A percentile compares a stretch with the other conserved stretches of the same genome.
These are phyloP conservation scores for Chaetomiaceae sp. DNA, from an alignment of 2,329 filamentous ascomycete genomes.

Conservation along the genomic window DNA sequence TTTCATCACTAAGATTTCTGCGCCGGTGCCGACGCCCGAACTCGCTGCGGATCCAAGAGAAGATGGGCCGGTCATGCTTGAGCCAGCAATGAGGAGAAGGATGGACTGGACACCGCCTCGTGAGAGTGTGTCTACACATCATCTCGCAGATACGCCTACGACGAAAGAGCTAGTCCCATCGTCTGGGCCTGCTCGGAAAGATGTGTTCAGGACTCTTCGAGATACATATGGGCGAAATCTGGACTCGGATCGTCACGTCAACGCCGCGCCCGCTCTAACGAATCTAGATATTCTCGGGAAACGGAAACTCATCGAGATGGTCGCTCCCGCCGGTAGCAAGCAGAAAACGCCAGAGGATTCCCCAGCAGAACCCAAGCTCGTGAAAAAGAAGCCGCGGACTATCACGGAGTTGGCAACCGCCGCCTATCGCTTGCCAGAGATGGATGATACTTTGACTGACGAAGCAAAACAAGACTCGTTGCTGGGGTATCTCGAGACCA, in stretches of 20 bases:
- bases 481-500: slow-evolving; percentile 43
- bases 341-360: slow-evolving; percentile 29
- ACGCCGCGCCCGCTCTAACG: slow-evolving; percentile 10
- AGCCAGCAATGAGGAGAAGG: slow-evolving; percentile 52
- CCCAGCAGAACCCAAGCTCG: slow-evolving; percentile 46
- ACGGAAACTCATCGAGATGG: slow-evolving; percentile 52
- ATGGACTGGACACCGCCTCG: slow-evolving; percentile 65
- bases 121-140: slow-evolving; percentile 9
- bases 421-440: slow-evolving; percentile 50
- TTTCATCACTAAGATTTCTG: slow-evolving; percentile 23
- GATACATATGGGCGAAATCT: slow-evolving; percentile 40
- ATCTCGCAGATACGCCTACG: slow-evolving; percentile 33
- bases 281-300: slow-evolving; percentile 43
- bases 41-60: slow-evolving; percentile 16
- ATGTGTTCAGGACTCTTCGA: slow-evolving; percentile 43
- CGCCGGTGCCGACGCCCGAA: slow-evolving; percentile 14
- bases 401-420: slow-evolving; percentile 75
- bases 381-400: slow-evolving; percentile 68
- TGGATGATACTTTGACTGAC: slow-evolving; percentile 32
- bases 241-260: background rate
- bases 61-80: slow-evolving; percentile 36
- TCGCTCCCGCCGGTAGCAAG: slow-evolving; percentile 34
- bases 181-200: slow-evolving; percentile 13
- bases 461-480: slow-evolving; percentile 37
- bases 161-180: slow-evolving; percentile 28